Evolutionary conservation across 306 rosid genomes (phyloP).

Genomic region (Casuarina glauca): DNA sequence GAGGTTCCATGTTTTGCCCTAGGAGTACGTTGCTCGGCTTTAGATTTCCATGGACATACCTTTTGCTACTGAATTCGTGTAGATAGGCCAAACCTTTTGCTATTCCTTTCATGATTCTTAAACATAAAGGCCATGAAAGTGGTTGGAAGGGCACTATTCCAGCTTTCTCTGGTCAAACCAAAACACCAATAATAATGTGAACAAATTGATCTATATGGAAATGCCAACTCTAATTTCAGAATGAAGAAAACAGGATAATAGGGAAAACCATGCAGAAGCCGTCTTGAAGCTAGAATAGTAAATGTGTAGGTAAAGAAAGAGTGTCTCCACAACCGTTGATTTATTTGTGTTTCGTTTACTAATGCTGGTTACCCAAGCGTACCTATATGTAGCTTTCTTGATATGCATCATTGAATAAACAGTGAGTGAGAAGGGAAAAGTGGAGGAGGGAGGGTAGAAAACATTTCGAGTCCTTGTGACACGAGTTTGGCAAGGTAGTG

Average conservation of each 20-base stretch:
- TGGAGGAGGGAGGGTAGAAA: not conserved
- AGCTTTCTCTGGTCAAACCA: slow-evolving; percentile 35
- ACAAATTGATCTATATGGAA: not conserved
- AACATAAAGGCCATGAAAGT: slow-evolving; percentile 42
- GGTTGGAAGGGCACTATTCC: slow-evolving; percentile 41
- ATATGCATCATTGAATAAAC: not conserved
- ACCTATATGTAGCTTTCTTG: not conserved
- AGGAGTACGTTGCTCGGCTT: slow-evolving; percentile 53
- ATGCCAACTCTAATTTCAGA: not conserved
- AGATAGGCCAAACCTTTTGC: slow-evolving; percentile 57
- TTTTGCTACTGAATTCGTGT: slow-evolving; percentile 57
- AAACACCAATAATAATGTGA: not conserved
- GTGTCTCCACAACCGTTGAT: no score
- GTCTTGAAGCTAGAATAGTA: not conserved
- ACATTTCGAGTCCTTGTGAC: slow-evolving; percentile 1
- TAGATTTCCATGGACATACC: slow-evolving; percentile 58
- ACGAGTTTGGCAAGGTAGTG: not conserved
- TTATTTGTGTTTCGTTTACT: no score
- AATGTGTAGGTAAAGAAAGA: not conserved
- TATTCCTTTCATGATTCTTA: slow-evolving; percentile 49
- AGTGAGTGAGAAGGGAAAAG: not conserved
- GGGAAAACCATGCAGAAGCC: not conserved
- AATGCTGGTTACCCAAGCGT: no score
- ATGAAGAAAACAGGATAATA: not conserved
- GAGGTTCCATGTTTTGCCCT: slow-evolving; percentile 51